Base-by-base conservation (phyloP, 2,329 filamentous ascomycete species). In the Didymella keratinophila region DNA sequence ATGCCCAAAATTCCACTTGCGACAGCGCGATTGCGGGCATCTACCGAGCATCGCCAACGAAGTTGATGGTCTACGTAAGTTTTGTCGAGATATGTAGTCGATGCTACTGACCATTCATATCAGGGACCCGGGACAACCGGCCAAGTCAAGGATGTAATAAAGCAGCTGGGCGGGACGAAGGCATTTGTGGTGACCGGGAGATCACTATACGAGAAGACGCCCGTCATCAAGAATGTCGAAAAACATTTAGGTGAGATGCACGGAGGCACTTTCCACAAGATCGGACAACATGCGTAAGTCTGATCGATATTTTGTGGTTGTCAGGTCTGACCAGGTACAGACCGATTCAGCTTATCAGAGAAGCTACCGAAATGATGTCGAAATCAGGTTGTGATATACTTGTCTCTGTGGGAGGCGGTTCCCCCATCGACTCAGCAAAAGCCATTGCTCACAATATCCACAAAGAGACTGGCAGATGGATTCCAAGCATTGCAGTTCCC, bases 131-230 rank as follows among this genome's bases (percentile, higher is more conserved):
- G 27, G 27, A 76, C 72, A 6, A 76, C 71, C 45, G 70, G 65
- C 8, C 71, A 75, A 53, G 58, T 76, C 5, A 52, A 65, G 45
- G 69, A 72, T 52, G 70, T 76, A 4, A 67, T 76, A 16, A 39
- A 57, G 28, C 72, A 76, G 57, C 66, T 76, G 9, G 73, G 74
- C 16, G 69, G 71, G 27, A 72, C 82, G 6, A 84, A 83, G 70
- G 84, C 83, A 0, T 86, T 85, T 69, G 83, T 86, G 62, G 79
- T 86, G 39, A 86, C 84, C 2, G 83, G 83, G 18, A 76, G 72
- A 28, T 85, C 84, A 1, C 77, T 86, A 1, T 81, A 82, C 27
- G 82, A 76, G 55, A 86, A 84, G 68, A 86, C 84, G 0, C 74
- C 78, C 0, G 77, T 86, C 11, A 81, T 86, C 67, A 80, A 81